A percentile compares a stretch with the other conserved stretches of the same genome.
These are phyloP conservation scores for Taxillus chinensis DNA, from an alignment of 164 flowering plant species.

Conservation along the genomic window DNA sequence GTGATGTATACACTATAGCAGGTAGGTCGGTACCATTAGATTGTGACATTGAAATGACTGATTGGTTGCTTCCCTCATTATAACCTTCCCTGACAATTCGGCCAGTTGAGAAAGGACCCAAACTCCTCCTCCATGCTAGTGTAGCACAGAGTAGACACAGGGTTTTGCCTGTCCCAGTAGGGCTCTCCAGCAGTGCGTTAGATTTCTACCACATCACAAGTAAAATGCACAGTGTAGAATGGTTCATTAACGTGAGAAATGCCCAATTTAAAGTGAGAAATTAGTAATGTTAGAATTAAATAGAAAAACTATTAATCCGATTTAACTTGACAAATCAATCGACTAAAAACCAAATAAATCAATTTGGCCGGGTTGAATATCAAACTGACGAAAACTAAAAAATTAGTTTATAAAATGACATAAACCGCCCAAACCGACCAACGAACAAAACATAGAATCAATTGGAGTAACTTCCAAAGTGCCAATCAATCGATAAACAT, in stretches of 20 bases:
- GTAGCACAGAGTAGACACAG: slow-evolving; percentile 94
- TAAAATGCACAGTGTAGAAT: background rate
- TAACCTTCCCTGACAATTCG: slow-evolving; percentile 16
- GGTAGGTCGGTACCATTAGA: slow-evolving; percentile 31
- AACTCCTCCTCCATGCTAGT: slow-evolving; percentile 89
- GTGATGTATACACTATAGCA: slow-evolving; percentile 66
- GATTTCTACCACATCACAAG: slow-evolving; percentile 38
- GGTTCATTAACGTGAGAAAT: background rate
- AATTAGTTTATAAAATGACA: no score
- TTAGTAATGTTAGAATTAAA: no score
- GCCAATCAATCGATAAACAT: no score
- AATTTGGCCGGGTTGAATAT: no score
- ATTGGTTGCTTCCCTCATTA: slow-evolving; percentile 9
- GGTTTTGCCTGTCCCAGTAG: slow-evolving; percentile 97
- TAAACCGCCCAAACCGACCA: no score
- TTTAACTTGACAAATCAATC: no score
- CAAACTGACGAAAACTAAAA: no score
- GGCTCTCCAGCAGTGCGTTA: slow-evolving; percentile 92
- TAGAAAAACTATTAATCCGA: no score
- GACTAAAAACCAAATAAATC: no score
- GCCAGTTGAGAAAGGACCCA: slow-evolving; percentile 59
- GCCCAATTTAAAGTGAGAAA: no score
- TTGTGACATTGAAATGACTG: slow-evolving; percentile 17
- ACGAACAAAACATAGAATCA: no score
- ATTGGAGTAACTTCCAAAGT: no score